Conservation (phyloP, 257 asterid genomes). For the Pogostemon cablin region DNA sequence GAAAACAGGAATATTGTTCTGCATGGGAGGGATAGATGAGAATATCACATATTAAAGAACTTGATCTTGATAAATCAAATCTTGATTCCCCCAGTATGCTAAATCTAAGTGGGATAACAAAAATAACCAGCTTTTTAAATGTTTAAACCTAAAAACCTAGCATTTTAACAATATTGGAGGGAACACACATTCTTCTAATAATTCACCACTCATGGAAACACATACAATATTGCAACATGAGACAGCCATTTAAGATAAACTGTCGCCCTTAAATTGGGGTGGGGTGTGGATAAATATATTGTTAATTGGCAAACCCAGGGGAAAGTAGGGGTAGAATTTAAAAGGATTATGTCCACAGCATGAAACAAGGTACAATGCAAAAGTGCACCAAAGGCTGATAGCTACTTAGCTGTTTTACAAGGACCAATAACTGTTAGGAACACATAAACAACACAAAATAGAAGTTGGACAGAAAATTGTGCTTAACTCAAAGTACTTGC, state of each 20-base stretch:
- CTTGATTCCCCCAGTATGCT: not conserved
- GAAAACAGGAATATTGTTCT: slow-evolving; percentile 85
- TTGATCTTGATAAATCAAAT: not conserved
- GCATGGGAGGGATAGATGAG: slow-evolving; percentile 31
- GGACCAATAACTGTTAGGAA: not conserved
- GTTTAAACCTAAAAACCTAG: not conserved
- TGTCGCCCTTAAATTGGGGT: too few species aligned
- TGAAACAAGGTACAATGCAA: not conserved
- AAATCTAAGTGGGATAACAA: not conserved
- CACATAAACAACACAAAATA: not conserved
- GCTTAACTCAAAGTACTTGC: slow-evolving; percentile 10
- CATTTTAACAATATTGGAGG: not conserved
- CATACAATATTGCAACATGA: not conserved
- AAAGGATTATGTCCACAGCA: not conserved
- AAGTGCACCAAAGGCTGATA: not conserved
- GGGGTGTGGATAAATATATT: not conserved
- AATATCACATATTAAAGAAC: slow-evolving; percentile 1
- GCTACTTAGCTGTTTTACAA: not conserved
- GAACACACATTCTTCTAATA: not conserved
- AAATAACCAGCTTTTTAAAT: too few species aligned
- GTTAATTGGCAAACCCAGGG: not conserved
- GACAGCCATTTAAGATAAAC: slow-evolving; percentile 5
- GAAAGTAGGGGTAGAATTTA: too few species aligned
- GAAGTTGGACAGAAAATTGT: not conserved
- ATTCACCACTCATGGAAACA: not conserved